Base-by-base conservation (phyloP, 2,329 filamentous ascomycete species). In the Talaromyces amestolkiae region DNA sequence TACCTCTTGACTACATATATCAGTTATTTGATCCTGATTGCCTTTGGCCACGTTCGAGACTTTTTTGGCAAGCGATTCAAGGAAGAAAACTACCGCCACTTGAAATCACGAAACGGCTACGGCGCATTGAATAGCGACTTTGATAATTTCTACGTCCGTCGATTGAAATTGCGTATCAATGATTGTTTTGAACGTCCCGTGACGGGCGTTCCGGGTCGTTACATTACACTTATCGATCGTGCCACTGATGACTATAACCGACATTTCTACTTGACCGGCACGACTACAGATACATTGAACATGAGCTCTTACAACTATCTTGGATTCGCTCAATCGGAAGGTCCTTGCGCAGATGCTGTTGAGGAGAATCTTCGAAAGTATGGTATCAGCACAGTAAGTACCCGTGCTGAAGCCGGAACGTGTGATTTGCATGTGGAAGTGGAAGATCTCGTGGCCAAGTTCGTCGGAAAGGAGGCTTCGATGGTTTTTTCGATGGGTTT, bases 401-500 rank as follows among this genome's bases (percentile, higher is more conserved):
- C 93, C 39, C 88, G 94, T 64, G 87, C 86, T 54, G 95, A 98
- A 75, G 85, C 87, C 43, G 95, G 95, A 71, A 97, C 93, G 1
- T 89, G 91, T 2, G 95, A 98, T 74, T 83, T 99, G 66, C 89
- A 92, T 65, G 73, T 91, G 41, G 94, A 99, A 77, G 93, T 97
- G 3, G 95, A 99, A 82, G 88, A 90, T 35, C 85, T 96, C 74
- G 87, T 98, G 70, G 95, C 95, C 54, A 85, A 86, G 53, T 99
- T 99, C 74, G 92, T 98, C 45, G 94, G 93, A 76, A 99, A 98
- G 83, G 91, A 93, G 65, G 88, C 91, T 33, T 90, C 95, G 33
- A 97, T 97, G 89, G 89, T 99, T 61, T 98, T 98, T 82, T 97
- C 94, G 27, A 99, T 99, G 95, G 95, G 95, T 39, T 99, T 97